Conservation (phyloP, 2,329 filamentous ascomycete genomes). For the Colletotrichum sp. region DNA sequence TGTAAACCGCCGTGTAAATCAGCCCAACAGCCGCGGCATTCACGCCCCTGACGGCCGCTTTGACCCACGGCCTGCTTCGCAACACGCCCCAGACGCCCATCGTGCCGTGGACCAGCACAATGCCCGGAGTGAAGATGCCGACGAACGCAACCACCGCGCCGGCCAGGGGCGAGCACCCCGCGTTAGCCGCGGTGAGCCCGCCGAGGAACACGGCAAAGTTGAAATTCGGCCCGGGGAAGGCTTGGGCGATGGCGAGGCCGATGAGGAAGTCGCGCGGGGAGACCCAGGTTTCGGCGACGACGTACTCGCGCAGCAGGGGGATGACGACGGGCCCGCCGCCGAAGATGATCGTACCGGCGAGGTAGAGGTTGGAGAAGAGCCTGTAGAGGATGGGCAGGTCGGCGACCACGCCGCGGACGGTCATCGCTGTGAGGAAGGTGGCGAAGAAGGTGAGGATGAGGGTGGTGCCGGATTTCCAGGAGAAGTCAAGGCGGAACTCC, state of each 20-base stretch:
- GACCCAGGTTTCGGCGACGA: conserved; percentile 70
- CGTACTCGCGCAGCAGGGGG: conserved; percentile 57
- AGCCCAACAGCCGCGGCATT: conserved; percentile 62
- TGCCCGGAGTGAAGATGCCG: conserved; percentile 52
- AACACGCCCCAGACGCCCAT: conserved; percentile 57
- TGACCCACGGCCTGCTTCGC: conserved; percentile 45
- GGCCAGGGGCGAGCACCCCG: conserved; percentile 36
- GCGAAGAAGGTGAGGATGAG: conserved; percentile 51
- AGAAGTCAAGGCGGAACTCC: conserved; percentile 33
- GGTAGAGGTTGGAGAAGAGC: conserved; percentile 71
- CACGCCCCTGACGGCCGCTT: conserved; percentile 51
- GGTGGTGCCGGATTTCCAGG: conserved; percentile 40
- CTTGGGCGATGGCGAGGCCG: conserved; percentile 70
- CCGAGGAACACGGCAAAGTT: conserved; percentile 64
- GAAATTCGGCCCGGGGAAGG: conserved; percentile 55
- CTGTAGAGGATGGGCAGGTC: conserved; percentile 50
- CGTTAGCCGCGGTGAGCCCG: conserved; percentile 46
- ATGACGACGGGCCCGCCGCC: conserved; percentile 66
- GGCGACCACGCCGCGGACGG: conserved; percentile 43
- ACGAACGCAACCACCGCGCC: conserved; percentile 55
- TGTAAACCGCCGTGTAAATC: conserved; percentile 64
- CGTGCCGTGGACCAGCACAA: conserved; percentile 47
- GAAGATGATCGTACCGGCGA: conserved; percentile 68
- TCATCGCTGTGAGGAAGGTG: conserved; percentile 59
- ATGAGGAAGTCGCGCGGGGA: conserved; percentile 69